Evolutionary conservation across 306 rosid species (phyloP).

Genomic region (Cucurbita pepo): DNA sequence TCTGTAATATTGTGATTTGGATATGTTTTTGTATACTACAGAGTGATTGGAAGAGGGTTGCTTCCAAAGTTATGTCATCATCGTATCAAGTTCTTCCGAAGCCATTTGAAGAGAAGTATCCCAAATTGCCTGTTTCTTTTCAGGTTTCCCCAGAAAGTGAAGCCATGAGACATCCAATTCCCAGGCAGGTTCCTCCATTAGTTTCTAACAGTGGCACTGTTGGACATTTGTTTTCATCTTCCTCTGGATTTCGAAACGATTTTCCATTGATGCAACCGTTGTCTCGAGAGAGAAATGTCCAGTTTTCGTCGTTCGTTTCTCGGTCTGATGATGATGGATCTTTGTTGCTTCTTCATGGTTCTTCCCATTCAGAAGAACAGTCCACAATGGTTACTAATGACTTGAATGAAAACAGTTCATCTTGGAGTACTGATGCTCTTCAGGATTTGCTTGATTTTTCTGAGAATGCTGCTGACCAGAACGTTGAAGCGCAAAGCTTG

Average conservation of each 20-base stretch:
- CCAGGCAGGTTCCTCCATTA: conserved; percentile 27
- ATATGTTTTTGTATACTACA: conserved; percentile 2
- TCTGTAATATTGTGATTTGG: not conserved
- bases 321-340: conserved; percentile 22
- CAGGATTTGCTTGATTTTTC: conserved; percentile 40
- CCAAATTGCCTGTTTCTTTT: conserved; percentile 34
- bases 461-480: conserved; percentile 35
- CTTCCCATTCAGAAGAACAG: conserved; percentile 27
- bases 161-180: conserved; percentile 16
- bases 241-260: conserved; percentile 20
- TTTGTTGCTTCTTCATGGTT: conserved; percentile 15
- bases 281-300: conserved; percentile 27
- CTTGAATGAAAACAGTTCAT: conserved; percentile 21
- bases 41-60: conserved; percentile 11
- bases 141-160: conserved; percentile 29
- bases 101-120: conserved; percentile 22
- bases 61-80: conserved; percentile 27
- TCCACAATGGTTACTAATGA: conserved; percentile 23
- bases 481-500: conserved; percentile 32
- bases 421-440: conserved; percentile 56
- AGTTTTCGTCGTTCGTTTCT: conserved; percentile 28
- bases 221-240: conserved; percentile 25
- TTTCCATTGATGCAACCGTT: conserved; percentile 17
- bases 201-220: conserved; percentile 19
- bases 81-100: conserved; percentile 34